Base-by-base conservation (phyloP, 805 yeast species). In the Kodamaea laetipori region DNA sequence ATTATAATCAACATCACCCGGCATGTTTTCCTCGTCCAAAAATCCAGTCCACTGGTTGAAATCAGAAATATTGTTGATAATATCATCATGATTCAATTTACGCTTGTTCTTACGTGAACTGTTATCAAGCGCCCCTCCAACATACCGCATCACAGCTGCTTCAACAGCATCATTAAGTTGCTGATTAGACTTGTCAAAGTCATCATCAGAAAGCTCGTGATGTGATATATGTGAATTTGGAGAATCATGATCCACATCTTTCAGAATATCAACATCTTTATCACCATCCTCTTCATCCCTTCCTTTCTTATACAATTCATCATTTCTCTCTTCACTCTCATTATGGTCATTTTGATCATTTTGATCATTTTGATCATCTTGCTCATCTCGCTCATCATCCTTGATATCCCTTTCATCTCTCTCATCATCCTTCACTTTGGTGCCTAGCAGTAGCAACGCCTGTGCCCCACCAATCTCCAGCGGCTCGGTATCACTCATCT, bases 121-220 rank as follows among this genome's bases (percentile, higher is more conserved):
- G 24, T 21, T 21, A 12, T 71, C 78, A 32, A 83, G 61, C 1
- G 82, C 76, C 5, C 83, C 85, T 13, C 85, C 88, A 10, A 84
- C 92, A 52, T 78, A 78, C 43, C 78, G 74, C 78, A 85, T 73
- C 12, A 86, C 90, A 0, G 90, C 94, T 12, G 86, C 94, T 54
- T 84, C 94, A 2, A 84, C 94, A 10, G 78, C 80, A 45, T 71
- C 76, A 39, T 66, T 71, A 24, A 71, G 56, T 51, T 67, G 73
- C 47, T 69, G 73, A 47, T 62, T 62, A 8, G 24, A 21, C 10
- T 64, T 60, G 12, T 58, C 55, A n/a, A 52, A 50, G 17, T 46
- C 48, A 8, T 36, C 48, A 9, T 49, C 47, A 27, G 31, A 27
- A 11, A 27, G 15, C 6, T 6, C 25, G 18, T 19, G 15, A 12